phyloP scores from a whole-genome alignment of 768 basidiomycete species.

The Tylopilus felleus region DNA sequence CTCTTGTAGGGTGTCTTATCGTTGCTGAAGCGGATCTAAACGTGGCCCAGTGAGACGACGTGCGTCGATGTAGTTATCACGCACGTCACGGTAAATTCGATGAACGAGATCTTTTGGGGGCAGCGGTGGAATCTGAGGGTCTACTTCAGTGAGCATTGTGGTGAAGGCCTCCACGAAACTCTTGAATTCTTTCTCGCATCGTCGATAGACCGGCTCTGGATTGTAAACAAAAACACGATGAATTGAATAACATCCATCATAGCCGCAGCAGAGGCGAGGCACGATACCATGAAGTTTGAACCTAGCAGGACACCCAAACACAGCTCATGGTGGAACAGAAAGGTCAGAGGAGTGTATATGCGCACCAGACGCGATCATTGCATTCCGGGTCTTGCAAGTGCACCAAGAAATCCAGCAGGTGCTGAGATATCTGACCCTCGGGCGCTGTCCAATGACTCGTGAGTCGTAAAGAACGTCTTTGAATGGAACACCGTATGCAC shows the following conservation, averaged over 20 bases:
- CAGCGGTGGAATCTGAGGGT: conserved; percentile 80
- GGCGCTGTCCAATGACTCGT: conserved; percentile 50
- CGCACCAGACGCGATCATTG: conserved; percentile 83
- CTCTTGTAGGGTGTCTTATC: conserved; percentile 96
- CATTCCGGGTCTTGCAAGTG: conserved; percentile 69
- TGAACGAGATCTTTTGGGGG: conserved; percentile 92
- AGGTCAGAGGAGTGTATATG: not conserved
- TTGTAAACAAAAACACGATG: not conserved
- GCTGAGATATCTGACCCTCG: conserved; percentile 80
- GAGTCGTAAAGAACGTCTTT: not conserved
- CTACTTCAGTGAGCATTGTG: conserved; percentile 62
- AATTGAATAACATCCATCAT: not conserved
- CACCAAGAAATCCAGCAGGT: conserved; percentile 75
- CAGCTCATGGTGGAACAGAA: not conserved
- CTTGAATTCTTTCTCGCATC: conserved; percentile 88
- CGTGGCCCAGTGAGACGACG: conserved; percentile 2
- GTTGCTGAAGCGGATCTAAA: conserved; percentile 82
- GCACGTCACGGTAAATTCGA: conserved; percentile 87
- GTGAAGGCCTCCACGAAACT: conserved; percentile 75
- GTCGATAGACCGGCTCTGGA: conserved; percentile 31
- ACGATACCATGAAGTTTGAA: conserved; percentile 72
- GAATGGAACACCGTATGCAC: conserved; percentile 32
- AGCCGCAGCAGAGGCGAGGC: not conserved
- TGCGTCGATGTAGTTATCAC: not conserved
- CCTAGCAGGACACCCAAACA: conserved; percentile 47